phyloP scores from a whole-genome alignment of 805 yeast genomes.

The Novakomyces olei region DNA sequence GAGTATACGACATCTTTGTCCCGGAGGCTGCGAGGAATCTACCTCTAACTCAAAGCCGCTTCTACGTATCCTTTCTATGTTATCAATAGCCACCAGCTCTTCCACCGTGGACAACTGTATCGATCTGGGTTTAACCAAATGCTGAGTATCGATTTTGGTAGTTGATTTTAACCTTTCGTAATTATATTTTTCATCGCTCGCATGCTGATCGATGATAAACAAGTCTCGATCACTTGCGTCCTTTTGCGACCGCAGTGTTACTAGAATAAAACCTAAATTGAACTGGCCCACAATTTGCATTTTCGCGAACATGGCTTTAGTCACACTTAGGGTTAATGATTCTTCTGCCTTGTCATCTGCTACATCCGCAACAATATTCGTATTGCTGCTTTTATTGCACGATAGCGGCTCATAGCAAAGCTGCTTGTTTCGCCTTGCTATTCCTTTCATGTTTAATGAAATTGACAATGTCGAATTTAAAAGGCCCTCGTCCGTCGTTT shows the following conservation, averaged over 20 bases:
- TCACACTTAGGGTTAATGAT: conserved; percentile 35
- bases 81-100: conserved; percentile 45
- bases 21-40: conserved; percentile 31
- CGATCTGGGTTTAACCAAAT: conserved; percentile 33
- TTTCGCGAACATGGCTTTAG: conserved; percentile 44
- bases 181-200: conserved; percentile 86
- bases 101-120: conserved; percentile 58
- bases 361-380: conserved; percentile 6
- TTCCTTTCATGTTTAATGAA: no score
- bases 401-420: no score
- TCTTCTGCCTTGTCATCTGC: conserved; percentile 33
- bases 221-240: conserved; percentile 23
- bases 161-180: conserved; percentile 46
- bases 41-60: conserved; percentile 57
- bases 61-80: conserved; percentile 30
- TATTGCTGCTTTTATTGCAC: no score
- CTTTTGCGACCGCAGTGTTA: conserved; percentile 22
- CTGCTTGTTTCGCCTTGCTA: no score
- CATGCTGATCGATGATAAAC: conserved; percentile 90
- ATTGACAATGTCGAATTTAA: no score
- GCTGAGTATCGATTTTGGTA: conserved; percentile 43
- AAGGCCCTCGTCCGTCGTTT: no score
- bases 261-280: conserved; percentile 82
- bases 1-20: conserved; percentile 29
- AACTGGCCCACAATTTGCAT: conserved; percentile 86